Evolutionary conservation across 1,139 yeast species (phyloP).

Genomic region (Kluyveromyces marxianus): DNA sequence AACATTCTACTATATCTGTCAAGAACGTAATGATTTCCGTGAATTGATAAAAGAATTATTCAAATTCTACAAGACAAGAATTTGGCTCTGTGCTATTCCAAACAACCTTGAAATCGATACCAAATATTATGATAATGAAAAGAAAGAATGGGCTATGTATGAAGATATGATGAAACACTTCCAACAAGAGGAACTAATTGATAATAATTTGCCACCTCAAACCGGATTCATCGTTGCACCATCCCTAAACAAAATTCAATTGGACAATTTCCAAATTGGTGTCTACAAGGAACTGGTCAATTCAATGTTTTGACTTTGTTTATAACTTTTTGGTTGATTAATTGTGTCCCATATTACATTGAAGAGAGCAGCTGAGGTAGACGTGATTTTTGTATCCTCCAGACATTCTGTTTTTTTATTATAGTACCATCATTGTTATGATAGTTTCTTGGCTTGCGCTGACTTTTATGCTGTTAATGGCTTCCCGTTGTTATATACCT

Average conservation of each 20-base stretch:
- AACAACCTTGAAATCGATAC: conserved; percentile 27
- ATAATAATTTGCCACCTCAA: conserved; percentile 16
- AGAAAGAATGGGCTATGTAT: conserved; percentile 24
- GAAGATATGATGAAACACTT: conserved; percentile 28
- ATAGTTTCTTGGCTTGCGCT: too few relatives aligned
- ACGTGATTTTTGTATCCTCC: too few relatives aligned
- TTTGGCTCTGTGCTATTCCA: conserved; percentile 90
- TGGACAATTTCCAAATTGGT: conserved; percentile 31
- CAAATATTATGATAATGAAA: conserved; percentile 24
- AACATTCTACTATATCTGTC: conserved; percentile 70
- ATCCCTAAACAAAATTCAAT: conserved; percentile 21
- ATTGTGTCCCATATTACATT: too few relatives aligned
- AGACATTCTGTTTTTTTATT: too few relatives aligned
- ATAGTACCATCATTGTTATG: too few relatives aligned
- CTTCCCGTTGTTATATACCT: too few relatives aligned
- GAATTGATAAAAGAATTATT: conserved; percentile 87
- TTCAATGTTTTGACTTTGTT: conserved; percentile 14
- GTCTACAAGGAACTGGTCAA: conserved; percentile 32
- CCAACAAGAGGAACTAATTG: conserved; percentile 21
- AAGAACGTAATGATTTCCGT: conserved; percentile 83
- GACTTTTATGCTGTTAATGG: too few relatives aligned
- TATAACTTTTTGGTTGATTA: too few relatives aligned
- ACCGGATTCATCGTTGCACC: conserved; percentile 25
- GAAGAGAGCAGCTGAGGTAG: too few relatives aligned
- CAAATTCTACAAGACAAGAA: conserved; percentile 89